Conservation (phyloP, 164 flowering plant species). For the Chloranthus sessilifolius region DNA sequence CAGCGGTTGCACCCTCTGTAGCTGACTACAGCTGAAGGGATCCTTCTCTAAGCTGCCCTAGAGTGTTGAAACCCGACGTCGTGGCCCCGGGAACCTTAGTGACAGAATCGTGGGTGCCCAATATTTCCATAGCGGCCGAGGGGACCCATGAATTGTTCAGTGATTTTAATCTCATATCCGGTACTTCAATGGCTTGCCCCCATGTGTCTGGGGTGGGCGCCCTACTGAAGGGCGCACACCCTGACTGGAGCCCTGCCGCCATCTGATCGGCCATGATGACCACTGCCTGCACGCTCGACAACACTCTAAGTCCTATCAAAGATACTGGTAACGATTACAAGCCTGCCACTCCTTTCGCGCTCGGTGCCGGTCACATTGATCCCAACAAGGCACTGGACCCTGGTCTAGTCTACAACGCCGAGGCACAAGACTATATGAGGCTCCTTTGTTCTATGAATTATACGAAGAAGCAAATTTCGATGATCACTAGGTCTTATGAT, state of each 20-base stretch:
- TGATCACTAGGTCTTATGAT: constrained; percentile 13
- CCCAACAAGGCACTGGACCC: constrained; percentile 58
- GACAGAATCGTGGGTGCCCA: constrained; percentile 9
- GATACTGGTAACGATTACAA: neutral
- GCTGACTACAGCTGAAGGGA: constrained; percentile 13
- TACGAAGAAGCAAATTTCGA: constrained; percentile 17
- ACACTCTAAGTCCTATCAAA: neutral
- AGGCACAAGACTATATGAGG: constrained; percentile 13
- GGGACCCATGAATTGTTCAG: constrained; percentile 2
- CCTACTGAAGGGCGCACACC: constrained; percentile 8
- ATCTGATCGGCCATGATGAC: constrained; percentile 16
- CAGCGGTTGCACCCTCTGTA: constrained; percentile 12
- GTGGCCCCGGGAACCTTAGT: constrained; percentile 22
- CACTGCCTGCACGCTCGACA: constrained; percentile 6
- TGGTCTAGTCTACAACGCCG: constrained; percentile 32
- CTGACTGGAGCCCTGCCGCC: constrained; percentile 11
- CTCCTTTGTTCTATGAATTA: constrained; percentile 18
- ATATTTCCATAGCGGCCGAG: neutral
- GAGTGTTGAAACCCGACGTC: constrained; percentile 52
- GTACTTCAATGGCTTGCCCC: constrained; percentile 11
- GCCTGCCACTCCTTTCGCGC: neutral
- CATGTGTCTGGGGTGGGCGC: constrained; percentile 11
- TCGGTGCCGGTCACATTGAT: constrained; percentile 4
- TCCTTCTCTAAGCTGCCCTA: constrained; percentile 10
- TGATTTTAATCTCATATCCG: constrained; percentile 3